Evolutionary conservation across 2,329 filamentous ascomycete species (phyloP), one percentile per base, ranked within the genome.

Genomic region (Fusarium compactum): DNA sequence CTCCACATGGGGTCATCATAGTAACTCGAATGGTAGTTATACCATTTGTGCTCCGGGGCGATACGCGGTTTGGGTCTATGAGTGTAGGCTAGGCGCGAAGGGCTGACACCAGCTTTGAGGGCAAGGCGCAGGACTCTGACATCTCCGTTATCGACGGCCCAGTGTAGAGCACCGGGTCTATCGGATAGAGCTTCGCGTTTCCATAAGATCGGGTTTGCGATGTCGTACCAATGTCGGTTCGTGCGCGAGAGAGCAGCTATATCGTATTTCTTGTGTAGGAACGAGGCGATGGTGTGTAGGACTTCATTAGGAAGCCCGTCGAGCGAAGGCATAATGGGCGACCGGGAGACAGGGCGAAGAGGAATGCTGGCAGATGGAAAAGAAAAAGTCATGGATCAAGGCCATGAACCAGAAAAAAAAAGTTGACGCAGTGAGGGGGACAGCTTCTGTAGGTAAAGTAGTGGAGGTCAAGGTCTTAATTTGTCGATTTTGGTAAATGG

Each of bases 221-320:
- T 64, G 41, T 73, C 43, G 56, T 76, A 69, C 59, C 71, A 75
- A 57, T 74, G 74, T 24, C 62, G 63, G 66, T 72, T 76, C 40
- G 47, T 59, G 48, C 68, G 72, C 32, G 71, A 73, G 18, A 76
- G 58, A 43, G 74, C 73, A 53, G 72, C 72, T 52, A 76, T 47
- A 53, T 76, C 74, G 60, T 76, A 67, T 58, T 72, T 76, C 58
- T 76, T 76, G 54, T 68, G 54, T 20, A 76, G 58, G 54, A 69
- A 70, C 16, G 63, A 72, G 53, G 71, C 72, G 56, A 76, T 75
- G 47, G 38, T 58, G 40, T 75, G 68, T 24, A 76, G 51, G 24
- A 76, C 74, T 62, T 76, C 78, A 43, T 78, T 78, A 6, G 69
- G 77, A 27, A 77, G 71, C 60, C 76, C 74, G 54, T 76, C 75